Percentiles rank a stretch among this genome's conserved stretches.
Evolutionary conservation across 1,284 basidiomycete species (phyloP).

Genomic region (Moesziomyces aphidis): DNA sequence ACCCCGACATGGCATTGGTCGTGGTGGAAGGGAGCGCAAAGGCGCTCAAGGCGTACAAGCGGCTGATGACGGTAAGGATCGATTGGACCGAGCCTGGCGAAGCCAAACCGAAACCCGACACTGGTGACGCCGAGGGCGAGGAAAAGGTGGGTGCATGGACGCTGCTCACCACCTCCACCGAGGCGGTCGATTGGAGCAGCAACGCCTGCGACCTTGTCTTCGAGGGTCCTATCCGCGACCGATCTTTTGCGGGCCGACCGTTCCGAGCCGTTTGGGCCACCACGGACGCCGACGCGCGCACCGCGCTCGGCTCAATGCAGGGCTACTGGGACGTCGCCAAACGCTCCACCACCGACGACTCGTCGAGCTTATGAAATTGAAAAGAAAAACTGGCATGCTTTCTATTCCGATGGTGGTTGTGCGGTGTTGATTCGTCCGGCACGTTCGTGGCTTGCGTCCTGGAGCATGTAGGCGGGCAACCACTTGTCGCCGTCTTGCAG

Average conservation of each 20-base stretch:
- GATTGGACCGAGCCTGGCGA: conserved; percentile 87
- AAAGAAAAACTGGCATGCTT: too few relatives aligned
- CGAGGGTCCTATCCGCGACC: conserved; percentile 88
- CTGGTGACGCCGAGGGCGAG: conserved; percentile 67
- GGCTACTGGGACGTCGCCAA: conserved; percentile 96
- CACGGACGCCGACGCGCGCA: conserved; percentile 85
- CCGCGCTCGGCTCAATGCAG: conserved; percentile 81
- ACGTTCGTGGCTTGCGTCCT: conserved; percentile 81
- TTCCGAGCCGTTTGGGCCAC: conserved; percentile 79
- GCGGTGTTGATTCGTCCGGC: conserved; percentile 68
- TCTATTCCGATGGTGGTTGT: neutral
- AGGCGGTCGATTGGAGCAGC: conserved; percentile 74
- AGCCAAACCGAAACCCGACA: conserved; percentile 70
- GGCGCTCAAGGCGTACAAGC: conserved; percentile 87
- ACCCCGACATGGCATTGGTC: conserved; percentile 87
- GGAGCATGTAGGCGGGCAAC: conserved; percentile 81
- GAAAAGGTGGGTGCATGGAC: conserved; percentile 57
- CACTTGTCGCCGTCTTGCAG: conserved; percentile 72
- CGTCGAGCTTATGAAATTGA: too few relatives aligned
- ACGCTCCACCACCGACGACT: conserved; percentile 2
- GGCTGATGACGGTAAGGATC: conserved; percentile 87
- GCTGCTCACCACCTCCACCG: conserved; percentile 13
- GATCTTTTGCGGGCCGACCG: conserved; percentile 68
- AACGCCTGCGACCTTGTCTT: conserved; percentile 92
- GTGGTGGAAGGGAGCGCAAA: conserved; percentile 92